Evolutionary conservation across 371 early-diverging fungal genomes (phyloP), one percentile per base, ranked within the genome.

Genomic region (Paraphysoderma sedebokerense): DNA sequence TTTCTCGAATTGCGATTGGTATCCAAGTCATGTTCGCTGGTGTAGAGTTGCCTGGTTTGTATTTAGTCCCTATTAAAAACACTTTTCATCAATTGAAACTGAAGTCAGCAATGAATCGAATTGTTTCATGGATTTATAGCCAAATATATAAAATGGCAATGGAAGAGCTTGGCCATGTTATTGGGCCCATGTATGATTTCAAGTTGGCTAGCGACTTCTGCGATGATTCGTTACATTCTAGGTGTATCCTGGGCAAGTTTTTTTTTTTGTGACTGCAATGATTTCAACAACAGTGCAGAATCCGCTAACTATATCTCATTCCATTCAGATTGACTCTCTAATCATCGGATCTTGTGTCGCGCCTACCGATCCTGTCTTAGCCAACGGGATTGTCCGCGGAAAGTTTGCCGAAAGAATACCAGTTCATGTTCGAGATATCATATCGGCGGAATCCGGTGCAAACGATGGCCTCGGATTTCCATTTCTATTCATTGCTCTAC

Each of bases 351-450:
- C 92, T 0, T 88, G 89, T 50, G 62, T 91, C 5, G 83, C 92
- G 6, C 95, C 96, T 1, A 98, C 97, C 0, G 97, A 98, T 68
- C 96, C 97, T 2, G 91, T 97, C 6, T 59, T 98, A 44, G 85
- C 93, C 47, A 89, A 86, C 65, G 81, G 86, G 1, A 82, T 96
- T 19, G 79, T 96, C 8, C 87, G 87, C 55, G 96, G 98, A 13
- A 69, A 77, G 40, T 95, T 92, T 72, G 93, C 98, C 1, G 89
- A 88, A 52, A 74, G 74, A 46, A 83, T 98, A 9, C 87, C 92
- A 0, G 50, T 59, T 9, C 58, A 81, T 36, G 67, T 96, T 12
- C 80, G 95, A 24, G 59, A 85, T 46, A 60, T 95, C 7, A 60
- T 98, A 17, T 72, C 84, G 0, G 84, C 84, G 12, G 98, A 98